Base-by-base conservation (phyloP, 2,329 filamentous ascomycete species). In the Parascedosporium putredinis region DNA sequence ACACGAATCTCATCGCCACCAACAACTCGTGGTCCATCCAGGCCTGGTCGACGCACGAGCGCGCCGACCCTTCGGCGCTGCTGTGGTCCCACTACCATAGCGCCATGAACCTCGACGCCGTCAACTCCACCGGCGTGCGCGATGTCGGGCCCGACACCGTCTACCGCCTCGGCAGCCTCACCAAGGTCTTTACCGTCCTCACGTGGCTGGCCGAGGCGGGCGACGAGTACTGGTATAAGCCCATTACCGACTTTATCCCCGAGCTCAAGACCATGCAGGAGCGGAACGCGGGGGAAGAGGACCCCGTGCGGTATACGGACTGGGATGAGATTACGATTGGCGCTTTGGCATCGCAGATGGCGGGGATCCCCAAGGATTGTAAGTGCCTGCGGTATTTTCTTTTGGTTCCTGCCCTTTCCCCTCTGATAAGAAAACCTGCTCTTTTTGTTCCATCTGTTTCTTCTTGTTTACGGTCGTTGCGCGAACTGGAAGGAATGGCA, bases 101-200 rank as follows among this genome's bases (percentile, higher is more conserved):
- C 3, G 59, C 58, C 31, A 45, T 50, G 18, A 52, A 49, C 25
- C 47, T 49, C 4, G 36, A 44, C 3, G 36, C 16, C 12, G 40
- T 49, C 36, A 49, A 43, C 38, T 53, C 38, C 44, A 53, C 40
- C 40, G 59, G 61, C 3, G 61, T 63, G 5, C 51, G 55, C 18
- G 43, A 53, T 46, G 57, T 67, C 4, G 53, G 60, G 31, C 40
- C 51, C 4, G 54, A 71, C 46, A 67, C 59, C 0, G 57, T 68
- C 18, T 76, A 67, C 54, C 59, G 64, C 2, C 56, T 69, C 3
- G 67, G 61, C 12, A 74, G 70, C 53, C 57, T 74, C 9, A 69
- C 69, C 8, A 74, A 75, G 56, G 56, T 72, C 5, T 64, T 70
- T 52, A 69, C 65, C 2, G 62, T 72, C 2, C 70, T 67, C 48